Base-by-base conservation (phyloP, 2,329 filamentous ascomycete genomes). In the Cryphonectria nitschkei region DNA sequence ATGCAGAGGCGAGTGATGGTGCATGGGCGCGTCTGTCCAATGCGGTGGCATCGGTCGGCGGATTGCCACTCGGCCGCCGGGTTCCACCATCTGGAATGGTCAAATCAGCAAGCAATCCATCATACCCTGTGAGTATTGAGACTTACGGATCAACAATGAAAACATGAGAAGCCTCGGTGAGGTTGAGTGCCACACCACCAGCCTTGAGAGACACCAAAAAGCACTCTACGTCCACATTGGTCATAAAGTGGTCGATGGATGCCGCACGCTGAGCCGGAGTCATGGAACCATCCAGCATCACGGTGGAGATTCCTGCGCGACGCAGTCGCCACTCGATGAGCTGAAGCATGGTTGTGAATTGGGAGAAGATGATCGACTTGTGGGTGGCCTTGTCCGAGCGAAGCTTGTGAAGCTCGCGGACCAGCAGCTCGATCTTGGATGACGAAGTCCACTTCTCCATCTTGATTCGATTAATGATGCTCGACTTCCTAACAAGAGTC, bases 21-120 rank as follows among this genome's bases (percentile, higher is more conserved):
- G 79, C 96, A 98, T 39, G 95, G 95, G 9, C 96, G 92, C 63
- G 91, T 93, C 83, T 99, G 96, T 43, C 96, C 96, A 75, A 98
- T 99, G 69, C 96, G 94, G 82, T 98, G 96, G 78, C 92, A 94
- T 74, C 93, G 89, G 80, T 99, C 96, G 2, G 96, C 96, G 73
- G 93, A 96, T 82, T 99, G 96, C 96, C 96, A 99, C 82, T 99
- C 96, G 0, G 95, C 95, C n/a, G 95, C 95, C n/a, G 96, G 96
- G 76, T 98, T 98, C 96, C 96, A 99, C 96, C 96, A 98, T 75
- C 92, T 94, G 75, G 43, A 71, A 37, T 5, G 1, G 26, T 32
- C 3, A n/a, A 29, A 6, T 67, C 58, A 72, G 43, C 7, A 37
- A 74, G 74, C 58, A 72, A 65, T 26, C 37, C 1, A 16, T 58